Evolutionary conservation across 1,284 basidiomycete genomes (phyloP), one percentile per base, ranked within the genome.

Genomic region (Xerocomus amazonicus): DNA sequence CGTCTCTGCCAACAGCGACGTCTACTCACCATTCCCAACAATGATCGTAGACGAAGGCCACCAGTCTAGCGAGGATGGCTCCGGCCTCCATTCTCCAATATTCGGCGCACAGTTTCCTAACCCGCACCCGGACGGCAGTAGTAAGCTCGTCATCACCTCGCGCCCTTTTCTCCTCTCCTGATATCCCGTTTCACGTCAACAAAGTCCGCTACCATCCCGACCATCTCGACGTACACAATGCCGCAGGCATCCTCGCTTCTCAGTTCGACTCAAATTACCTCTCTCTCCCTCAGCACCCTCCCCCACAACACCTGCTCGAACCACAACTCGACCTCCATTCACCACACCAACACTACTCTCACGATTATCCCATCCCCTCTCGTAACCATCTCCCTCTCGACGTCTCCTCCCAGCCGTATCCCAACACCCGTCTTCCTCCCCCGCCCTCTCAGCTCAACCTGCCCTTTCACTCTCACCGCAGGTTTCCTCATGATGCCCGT

Each of bases 151-250:
- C 68, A 69, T 71, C 70, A 62, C 63, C 67, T 63, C 70, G 57
- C 54, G 53, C 56, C 55, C 65, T 66, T 66, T 70, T 68, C 64
- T 31, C 47, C 43, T 13, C 48, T 34, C 52, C 55, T 54, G 45
- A 62, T 69, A 66, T 54, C 56, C 56, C 64, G 70, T 71, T 68
- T 72, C 68, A 72, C 69, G 59, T 61, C 58, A 62, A 70, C 69
- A 79, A 83, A 84, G 83, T 78, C 79, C 84, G 81, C 71, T 84
- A 82, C 79, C 78, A 80, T 61, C 68, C 71, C 28, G 74, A 79
- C 72, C 71, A 73, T 47, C 63, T 75, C 66, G 73, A 74, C 65
- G 70, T 74, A 55, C 74, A 75, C 62, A 72, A 67, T 64, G 70
- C 75, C 54, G 67, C 74, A 35, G 68, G 67, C 58, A 70, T 75